Evolutionary conservation across 495 filamentous ascomycete species (phyloP), one percentile per base, ranked within the genome.

Genomic region (Poronia punctata): DNA sequence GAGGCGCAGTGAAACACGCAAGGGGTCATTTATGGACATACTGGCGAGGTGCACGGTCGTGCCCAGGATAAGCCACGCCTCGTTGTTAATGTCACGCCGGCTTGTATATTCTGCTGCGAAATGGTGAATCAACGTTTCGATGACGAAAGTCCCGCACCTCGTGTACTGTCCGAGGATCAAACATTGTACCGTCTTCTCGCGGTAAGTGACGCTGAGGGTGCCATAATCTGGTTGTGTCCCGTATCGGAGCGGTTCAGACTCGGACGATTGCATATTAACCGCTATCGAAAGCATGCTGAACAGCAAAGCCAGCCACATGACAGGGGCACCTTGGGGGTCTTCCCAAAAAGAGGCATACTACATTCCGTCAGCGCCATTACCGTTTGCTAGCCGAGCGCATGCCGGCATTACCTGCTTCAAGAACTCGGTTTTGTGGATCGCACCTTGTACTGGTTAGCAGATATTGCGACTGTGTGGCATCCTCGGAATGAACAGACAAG

Each of bases 111-210:
- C 67, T n/a, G 46, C 47, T 3, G 54, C 52, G 28, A 68, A 48
- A 33, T 62, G 57, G 18, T 56, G 46, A 11, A 61, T 43, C 15
- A 73, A 21, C 1, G 67, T 55, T 39, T 73, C 67, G 3, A 71
- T 39, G 9, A 64, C 64, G 49, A 61, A 57, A 4, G 53, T 51
- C 0, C 61, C 62, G 1, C 53, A 61, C 5, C 61, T 68, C 8
- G 65, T 63, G 53, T 70, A 70, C 35, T 65, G 60, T 7, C 51
- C 63, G 2, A 70, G 44, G 9, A 56, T 37, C 9, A 68, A 53
- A 17, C 59, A 62, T 19, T 68, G 65, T 4, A 58, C 62, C 14
- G 45, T 51, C 24, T 43, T 46, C 11, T 48, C 33, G 14, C 56
- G 52, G 38, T 53, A 64, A 9, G 35, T 28, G 14, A 55, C 39